phyloP scores from a whole-genome alignment of 1,139 yeast genomes.

The Blastobotrys proliferans region DNA sequence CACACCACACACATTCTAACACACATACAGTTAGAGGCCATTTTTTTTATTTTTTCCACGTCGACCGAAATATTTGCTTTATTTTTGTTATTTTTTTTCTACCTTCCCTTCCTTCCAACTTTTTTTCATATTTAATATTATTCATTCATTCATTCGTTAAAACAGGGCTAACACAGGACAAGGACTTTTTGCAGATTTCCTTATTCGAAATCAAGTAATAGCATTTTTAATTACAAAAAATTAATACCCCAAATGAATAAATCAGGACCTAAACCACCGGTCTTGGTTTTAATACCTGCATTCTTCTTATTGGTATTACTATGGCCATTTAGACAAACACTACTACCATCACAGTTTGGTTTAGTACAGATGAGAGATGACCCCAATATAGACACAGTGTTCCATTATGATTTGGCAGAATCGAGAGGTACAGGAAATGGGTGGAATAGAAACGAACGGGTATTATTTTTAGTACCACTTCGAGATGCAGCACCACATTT shows the following conservation, averaged over 20 bases:
- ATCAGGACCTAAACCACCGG: slow-evolving; percentile 5
- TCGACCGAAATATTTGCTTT: background rate
- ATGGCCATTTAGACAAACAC: slow-evolving; percentile 5
- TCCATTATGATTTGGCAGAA: slow-evolving; percentile 50
- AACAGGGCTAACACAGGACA: too few relatives aligned
- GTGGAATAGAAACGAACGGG: slow-evolving; percentile 55
- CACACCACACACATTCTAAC: too few relatives aligned
- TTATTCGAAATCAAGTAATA: too few relatives aligned
- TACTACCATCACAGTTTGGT: slow-evolving; percentile 7
- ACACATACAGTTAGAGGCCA: too few relatives aligned
- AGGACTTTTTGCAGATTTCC: too few relatives aligned
- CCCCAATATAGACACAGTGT: slow-evolving; percentile 40
- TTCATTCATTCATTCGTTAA: too few relatives aligned
- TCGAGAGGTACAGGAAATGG: slow-evolving; percentile 52
- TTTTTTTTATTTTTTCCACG: background rate
- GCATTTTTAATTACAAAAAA: too few relatives aligned
- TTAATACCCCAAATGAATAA: slow-evolving; percentile 8
- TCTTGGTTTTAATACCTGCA: slow-evolving; percentile 1
- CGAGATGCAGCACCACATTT: slow-evolving; percentile 68
- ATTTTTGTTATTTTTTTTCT: background rate
- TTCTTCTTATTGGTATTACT: slow-evolving; percentile 1
- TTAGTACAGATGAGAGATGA: slow-evolving; percentile 24
- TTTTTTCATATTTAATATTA: too few relatives aligned
- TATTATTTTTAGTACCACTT: slow-evolving; percentile 62
- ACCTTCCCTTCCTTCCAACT: background rate